Evolutionary conservation across 495 filamentous ascomycete genomes (phyloP).

Genomic region (Podospora tetraspora): DNA sequence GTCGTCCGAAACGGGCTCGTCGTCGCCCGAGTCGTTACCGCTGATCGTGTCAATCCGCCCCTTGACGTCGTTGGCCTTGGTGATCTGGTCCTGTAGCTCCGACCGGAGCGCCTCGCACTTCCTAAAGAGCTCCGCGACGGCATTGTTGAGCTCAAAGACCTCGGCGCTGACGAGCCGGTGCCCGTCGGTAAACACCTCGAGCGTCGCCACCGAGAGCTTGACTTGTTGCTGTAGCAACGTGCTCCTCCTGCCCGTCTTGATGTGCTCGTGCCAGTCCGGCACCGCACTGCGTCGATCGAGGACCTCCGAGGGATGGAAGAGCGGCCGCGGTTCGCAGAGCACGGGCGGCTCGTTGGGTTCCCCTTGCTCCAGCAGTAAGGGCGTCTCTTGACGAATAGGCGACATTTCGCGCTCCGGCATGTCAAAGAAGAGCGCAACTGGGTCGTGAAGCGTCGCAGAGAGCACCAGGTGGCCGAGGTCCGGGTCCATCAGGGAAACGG

Average conservation of each 20-base stretch:
- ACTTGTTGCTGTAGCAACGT: slow-evolving; percentile 63
- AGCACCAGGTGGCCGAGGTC: slow-evolving; percentile 77
- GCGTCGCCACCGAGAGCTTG: slow-evolving; percentile 65
- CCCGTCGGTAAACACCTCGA: slow-evolving; percentile 68
- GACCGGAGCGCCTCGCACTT: slow-evolving; percentile 65
- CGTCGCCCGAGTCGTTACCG: slow-evolving; percentile 51
- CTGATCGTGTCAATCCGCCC: slow-evolving; percentile 60
- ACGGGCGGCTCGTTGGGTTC: slow-evolving; percentile 33
- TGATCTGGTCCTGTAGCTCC: slow-evolving; percentile 68
- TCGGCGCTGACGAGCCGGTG: slow-evolving; percentile 71
- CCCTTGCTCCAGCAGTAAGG: slow-evolving; percentile 14
- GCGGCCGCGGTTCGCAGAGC: slow-evolving; percentile 52
- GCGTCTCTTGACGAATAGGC: slow-evolving; percentile 28
- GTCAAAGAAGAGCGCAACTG: slow-evolving; percentile 64
- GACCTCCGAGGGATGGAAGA: slow-evolving; percentile 63
- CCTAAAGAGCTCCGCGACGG: slow-evolving; percentile 77
- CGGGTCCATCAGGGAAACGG: slow-evolving; percentile 62
- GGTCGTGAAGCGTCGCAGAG: slow-evolving; percentile 57
- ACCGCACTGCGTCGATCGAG: slow-evolving; percentile 58
- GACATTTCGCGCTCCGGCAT: slow-evolving; percentile 47
- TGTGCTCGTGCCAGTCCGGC: slow-evolving; percentile 55
- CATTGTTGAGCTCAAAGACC: slow-evolving; percentile 63
- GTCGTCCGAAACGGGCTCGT: slow-evolving; percentile 41
- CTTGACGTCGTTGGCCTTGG: slow-evolving; percentile 60
- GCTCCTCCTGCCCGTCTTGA: slow-evolving; percentile 56